A percentile compares a stretch with the other conserved stretches of the same genome.
phyloP scores from a whole-genome alignment of 768 basidiomycete genomes.

The Xanthoconium purpureum region DNA sequence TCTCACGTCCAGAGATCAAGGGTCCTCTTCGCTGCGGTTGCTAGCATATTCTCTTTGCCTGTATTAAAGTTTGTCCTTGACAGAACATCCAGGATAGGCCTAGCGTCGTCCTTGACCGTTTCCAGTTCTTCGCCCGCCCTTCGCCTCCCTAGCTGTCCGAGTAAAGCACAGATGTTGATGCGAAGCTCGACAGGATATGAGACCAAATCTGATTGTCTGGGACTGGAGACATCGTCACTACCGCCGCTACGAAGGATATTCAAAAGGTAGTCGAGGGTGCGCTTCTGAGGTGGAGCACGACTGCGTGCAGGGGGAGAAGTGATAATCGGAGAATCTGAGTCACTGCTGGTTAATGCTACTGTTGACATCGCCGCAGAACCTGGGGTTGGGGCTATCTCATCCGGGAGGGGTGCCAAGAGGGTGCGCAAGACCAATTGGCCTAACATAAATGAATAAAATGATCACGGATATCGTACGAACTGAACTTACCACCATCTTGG shows the following conservation, averaged over 20 bases:
- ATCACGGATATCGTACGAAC: not conserved
- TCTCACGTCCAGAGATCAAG: conserved; percentile 39
- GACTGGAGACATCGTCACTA: conserved; percentile 37
- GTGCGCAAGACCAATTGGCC: conserved; percentile 63
- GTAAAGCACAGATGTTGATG: conserved; percentile 69
- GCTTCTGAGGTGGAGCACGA: conserved; percentile 45
- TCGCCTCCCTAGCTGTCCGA: conserved; percentile 61
- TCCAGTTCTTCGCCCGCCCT: conserved; percentile 46
- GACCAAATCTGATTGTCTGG: conserved; percentile 31
- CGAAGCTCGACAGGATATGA: conserved; percentile 75
- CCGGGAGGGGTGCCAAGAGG: conserved; percentile 48
- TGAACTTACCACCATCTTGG: conserved; percentile 56
- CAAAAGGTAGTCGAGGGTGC: conserved; percentile 67
- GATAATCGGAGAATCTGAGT: conserved; percentile 47
- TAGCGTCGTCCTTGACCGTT: conserved; percentile 48
- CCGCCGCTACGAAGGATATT: conserved; percentile 52
- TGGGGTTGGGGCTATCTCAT: conserved; percentile 35
- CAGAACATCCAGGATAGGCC: conserved; percentile 52
- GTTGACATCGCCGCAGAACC: conserved; percentile 36
- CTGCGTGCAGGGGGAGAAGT: conserved; percentile 39
- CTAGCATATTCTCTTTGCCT: conserved; percentile 35
- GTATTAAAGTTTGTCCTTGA: conserved; percentile 34
- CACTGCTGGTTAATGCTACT: conserved; percentile 42
- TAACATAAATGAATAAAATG: conserved; percentile 29
- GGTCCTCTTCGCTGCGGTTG: conserved; percentile 39